Evolutionary conservation across 1,139 yeast species (phyloP).

Genomic region (Ogataea hybrid): DNA sequence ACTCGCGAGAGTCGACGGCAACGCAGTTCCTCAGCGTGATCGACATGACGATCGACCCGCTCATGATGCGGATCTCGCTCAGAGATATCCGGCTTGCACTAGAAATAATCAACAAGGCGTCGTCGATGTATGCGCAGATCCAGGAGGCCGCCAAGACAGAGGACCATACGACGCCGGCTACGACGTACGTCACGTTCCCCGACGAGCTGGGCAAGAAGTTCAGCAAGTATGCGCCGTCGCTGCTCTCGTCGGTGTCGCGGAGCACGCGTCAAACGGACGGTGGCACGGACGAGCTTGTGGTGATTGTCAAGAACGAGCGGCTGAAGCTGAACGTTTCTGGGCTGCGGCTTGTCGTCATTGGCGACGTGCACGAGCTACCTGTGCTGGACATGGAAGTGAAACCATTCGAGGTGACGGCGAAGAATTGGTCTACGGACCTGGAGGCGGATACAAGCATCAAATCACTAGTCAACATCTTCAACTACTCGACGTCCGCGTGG

Average conservation of each 20-base stretch:
- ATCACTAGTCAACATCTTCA: slow-evolving; percentile 75
- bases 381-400: slow-evolving; percentile 76
- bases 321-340: slow-evolving; percentile 76
- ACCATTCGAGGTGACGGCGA: slow-evolving; percentile 69
- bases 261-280: slow-evolving; percentile 32
- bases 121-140: slow-evolving; percentile 45
- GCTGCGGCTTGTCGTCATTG: slow-evolving; percentile 79
- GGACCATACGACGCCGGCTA: slow-evolving; percentile 18
- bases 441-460: slow-evolving; percentile 70
- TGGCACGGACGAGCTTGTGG: slow-evolving; percentile 30
- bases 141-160: slow-evolving; percentile 27
- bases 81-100: slow-evolving; percentile 84
- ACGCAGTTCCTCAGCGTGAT: slow-evolving; percentile 60
- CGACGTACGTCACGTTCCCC: slow-evolving; percentile 41
- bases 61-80: slow-evolving; percentile 76
- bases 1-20: slow-evolving; percentile 61
- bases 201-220: slow-evolving; percentile 60
- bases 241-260: slow-evolving; percentile 43
- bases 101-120: slow-evolving; percentile 69
- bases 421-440: slow-evolving; percentile 89
- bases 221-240: slow-evolving; percentile 66
- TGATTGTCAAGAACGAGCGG: slow-evolving; percentile 68
- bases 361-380: slow-evolving; percentile 93
- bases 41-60: slow-evolving; percentile 74
- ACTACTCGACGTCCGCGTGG: slow-evolving; percentile 93